Evolutionary conservation across 1,139 yeast genomes (phyloP).

Genomic region (Lodderomyces oxycetoniae): DNA sequence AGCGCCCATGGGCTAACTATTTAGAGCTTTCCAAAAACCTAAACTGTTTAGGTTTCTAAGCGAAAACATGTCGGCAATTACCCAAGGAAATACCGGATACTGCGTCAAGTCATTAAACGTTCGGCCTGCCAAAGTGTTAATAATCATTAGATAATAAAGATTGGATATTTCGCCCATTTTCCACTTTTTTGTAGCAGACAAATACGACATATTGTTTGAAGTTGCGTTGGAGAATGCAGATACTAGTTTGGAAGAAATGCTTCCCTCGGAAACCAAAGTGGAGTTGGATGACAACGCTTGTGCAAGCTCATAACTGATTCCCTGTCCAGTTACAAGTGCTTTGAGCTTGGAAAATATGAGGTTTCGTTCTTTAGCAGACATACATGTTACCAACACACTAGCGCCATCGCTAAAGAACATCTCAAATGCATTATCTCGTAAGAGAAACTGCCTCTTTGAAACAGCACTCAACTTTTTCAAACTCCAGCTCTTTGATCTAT

Average conservation of each 20-base stretch:
- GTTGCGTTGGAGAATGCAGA: constrained; percentile 30
- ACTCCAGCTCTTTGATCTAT: constrained; percentile 53
- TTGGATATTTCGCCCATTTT: constrained; percentile 70
- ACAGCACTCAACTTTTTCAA: constrained; percentile 53
- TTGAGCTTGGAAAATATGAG: constrained; percentile 45
- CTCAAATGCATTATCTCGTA: constrained; percentile 76
- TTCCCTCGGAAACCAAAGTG: constrained; percentile 26
- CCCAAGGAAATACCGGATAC: constrained; percentile 90
- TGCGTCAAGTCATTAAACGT: constrained; percentile 84
- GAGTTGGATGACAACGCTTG: constrained; percentile 47
- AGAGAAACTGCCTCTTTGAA: constrained; percentile 66
- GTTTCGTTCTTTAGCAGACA: constrained; percentile 51
- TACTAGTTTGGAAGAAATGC: constrained; percentile 30
- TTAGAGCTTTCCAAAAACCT: constrained; percentile 73
- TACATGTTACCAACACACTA: constrained; percentile 57
- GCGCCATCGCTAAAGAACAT: constrained; percentile 70
- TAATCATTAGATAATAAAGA: constrained; percentile 70
- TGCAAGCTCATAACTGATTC: constrained; percentile 48
- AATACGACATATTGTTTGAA: constrained; percentile 21
- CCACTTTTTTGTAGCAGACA: constrained; percentile 67
- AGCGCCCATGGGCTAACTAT: constrained; percentile 94
- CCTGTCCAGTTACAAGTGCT: constrained; percentile 42
- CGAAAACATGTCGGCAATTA: constrained; percentile 79
- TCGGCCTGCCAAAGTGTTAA: constrained; percentile 81
- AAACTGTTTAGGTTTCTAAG: constrained; percentile 53